Conservation (phyloP, 257 asterid genomes). For the Solanum neorickii region DNA sequence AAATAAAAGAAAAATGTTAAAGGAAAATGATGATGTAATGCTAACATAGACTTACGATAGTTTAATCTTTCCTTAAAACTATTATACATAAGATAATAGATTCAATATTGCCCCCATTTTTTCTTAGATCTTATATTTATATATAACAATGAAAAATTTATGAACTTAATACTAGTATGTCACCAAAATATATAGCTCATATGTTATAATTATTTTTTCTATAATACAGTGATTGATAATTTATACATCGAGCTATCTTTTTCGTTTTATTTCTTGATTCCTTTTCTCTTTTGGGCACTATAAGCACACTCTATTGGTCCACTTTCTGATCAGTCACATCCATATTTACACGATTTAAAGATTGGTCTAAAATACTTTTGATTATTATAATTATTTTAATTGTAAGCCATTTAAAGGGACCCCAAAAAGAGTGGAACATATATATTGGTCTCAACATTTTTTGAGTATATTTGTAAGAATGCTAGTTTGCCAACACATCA, state of each 20-base stretch:
- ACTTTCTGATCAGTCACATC: not conserved
- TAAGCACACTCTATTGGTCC: not conserved
- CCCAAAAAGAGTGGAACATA: not conserved
- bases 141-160: not conserved
- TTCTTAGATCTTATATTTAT: not conserved
- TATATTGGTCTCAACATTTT: not conserved
- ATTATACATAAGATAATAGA: not conserved
- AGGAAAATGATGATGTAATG: slow-evolving; percentile 1
- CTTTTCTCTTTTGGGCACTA: not conserved
- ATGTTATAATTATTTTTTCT: not conserved
- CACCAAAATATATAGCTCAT: not conserved
- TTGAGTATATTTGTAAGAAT: not conserved
- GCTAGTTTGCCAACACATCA: not conserved
- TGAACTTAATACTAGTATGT: not conserved
- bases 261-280: not conserved
- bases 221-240: fast-evolving
- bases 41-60: not conserved
- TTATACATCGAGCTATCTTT: not conserved
- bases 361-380: not conserved
- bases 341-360: not conserved
- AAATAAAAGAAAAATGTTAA: not conserved
- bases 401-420: not conserved
- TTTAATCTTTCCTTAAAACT: not conserved
- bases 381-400: not conserved
- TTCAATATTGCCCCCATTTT: fast-evolving